A percentile compares a stretch with the other conserved stretches of the same genome.
Conservation (phyloP, 2,329 filamentous ascomycete species). For the Pseudopithomyces chartarum region DNA sequence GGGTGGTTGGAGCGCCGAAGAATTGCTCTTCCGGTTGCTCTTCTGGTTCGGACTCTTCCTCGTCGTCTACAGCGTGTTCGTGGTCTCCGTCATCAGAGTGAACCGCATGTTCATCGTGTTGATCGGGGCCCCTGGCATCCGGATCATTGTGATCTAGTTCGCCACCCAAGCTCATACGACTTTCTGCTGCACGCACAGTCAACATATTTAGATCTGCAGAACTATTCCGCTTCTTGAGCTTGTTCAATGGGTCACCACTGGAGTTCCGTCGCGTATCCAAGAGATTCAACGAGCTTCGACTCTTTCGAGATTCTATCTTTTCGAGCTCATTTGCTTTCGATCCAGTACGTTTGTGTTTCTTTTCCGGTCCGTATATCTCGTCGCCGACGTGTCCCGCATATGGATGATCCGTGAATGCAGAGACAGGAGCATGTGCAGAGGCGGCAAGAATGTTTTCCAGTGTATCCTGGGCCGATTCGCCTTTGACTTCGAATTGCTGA, state of each 20-base stretch:
- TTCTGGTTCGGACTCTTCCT: constrained; percentile 49
- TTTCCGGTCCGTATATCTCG: constrained; percentile 70
- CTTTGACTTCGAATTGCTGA: constrained; percentile 63
- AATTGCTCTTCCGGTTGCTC: constrained; percentile 51
- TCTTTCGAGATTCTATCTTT: constrained; percentile 36
- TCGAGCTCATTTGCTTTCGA: constrained; percentile 34
- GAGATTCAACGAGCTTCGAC: constrained; percentile 44
- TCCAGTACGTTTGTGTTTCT: constrained; percentile 47
- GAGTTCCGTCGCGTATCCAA: constrained; percentile 45
- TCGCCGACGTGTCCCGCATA: constrained; percentile 76
- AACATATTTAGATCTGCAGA: constrained; percentile 44
- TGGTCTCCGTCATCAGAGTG: constrained; percentile 49
- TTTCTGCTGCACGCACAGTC: constrained; percentile 37
- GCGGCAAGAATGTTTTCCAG: constrained; percentile 92
- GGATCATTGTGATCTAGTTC: constrained; percentile 37
- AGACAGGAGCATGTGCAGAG: constrained; percentile 84
- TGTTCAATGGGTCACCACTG: constrained; percentile 44
- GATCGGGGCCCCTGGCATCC: constrained; percentile 36
- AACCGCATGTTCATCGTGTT: constrained; percentile 19
- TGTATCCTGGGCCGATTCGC: constrained; percentile 84
- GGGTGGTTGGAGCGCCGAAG: constrained; percentile 80
- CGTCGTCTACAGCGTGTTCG: constrained; percentile 38
- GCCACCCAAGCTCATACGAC: constrained; percentile 43
- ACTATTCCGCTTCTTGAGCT: constrained; percentile 48
- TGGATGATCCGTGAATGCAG: constrained; percentile 87